Conservation (phyloP, 1,284 basidiomycete species). For the Pisolithus thermaeus region DNA sequence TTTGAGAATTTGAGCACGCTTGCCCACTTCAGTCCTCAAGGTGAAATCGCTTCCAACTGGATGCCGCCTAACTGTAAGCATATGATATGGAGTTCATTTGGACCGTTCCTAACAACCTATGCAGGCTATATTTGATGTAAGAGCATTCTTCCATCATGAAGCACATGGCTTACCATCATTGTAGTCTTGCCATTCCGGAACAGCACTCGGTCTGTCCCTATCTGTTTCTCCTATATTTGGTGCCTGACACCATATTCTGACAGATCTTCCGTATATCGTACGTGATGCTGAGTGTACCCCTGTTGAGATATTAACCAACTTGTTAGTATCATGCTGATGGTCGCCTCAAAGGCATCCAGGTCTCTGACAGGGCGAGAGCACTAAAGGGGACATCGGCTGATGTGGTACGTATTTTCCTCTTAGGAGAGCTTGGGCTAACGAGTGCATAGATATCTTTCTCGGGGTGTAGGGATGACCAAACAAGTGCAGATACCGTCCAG, state of each 20-base stretch:
- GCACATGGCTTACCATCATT: background rate
- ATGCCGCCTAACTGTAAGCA: constrained; percentile 65
- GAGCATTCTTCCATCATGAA: constrained; percentile 13
- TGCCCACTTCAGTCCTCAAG: constrained; percentile 26
- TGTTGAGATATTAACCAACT: background rate
- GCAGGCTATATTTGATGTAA: constrained; percentile 67
- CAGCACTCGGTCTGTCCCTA: constrained; percentile 19
- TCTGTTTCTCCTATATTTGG: background rate
- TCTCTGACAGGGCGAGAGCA: constrained; percentile 32
- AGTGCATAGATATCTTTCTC: constrained; percentile 54
- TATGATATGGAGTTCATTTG: background rate
- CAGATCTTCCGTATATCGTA: constrained; percentile 62
- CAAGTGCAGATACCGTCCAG: constrained; percentile 52
- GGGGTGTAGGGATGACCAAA: constrained; percentile 78
- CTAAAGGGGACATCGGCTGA: constrained; percentile 40
- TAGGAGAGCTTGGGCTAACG: background rate
- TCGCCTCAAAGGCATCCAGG: constrained; percentile 45
- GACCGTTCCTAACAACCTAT: constrained; percentile 1
- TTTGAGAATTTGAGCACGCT: background rate
- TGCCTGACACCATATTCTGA: background rate
- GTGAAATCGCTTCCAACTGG: constrained; percentile 53
- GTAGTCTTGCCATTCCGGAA: constrained; percentile 23
- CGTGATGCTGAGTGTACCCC: constrained; percentile 11
- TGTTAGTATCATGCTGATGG: constrained; percentile 58
- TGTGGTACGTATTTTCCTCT: constrained; percentile 37